These are phyloP conservation scores for Coemansia sp. DNA, from an alignment of 192 early-diverging fungal genomes.

Conservation along the genomic window DNA sequence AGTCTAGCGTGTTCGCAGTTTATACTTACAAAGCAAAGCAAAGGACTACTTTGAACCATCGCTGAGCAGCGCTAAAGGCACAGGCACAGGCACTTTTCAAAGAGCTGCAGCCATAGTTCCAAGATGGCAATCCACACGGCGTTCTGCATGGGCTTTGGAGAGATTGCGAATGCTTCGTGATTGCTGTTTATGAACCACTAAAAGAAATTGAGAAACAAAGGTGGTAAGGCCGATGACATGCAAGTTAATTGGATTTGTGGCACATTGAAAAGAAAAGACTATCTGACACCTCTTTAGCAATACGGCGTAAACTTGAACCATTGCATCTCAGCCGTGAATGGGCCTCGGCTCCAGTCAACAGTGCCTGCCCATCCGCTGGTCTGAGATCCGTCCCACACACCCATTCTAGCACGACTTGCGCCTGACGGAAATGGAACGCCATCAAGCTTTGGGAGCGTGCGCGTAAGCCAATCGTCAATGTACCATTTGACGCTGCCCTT, in stretches of 20 bases:
- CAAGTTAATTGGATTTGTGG: background rate
- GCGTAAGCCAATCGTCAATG: conserved; percentile 54
- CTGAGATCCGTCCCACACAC: conserved; percentile 56
- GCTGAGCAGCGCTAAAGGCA: background rate
- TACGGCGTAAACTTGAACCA: conserved; percentile 42
- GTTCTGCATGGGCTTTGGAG: background rate
- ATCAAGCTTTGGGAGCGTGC: conserved; percentile 35
- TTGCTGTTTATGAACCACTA: background rate
- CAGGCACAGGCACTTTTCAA: background rate
- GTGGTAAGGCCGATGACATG: background rate
- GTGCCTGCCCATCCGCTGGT: conserved; percentile 52
- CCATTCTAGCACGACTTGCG: conserved; percentile 39
- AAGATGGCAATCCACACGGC: background rate
- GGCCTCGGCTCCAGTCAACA: conserved; percentile 39
- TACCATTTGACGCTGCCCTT: conserved; percentile 62
- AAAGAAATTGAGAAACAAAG: background rate
- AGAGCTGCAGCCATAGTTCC: background rate
- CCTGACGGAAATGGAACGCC: conserved; percentile 41
- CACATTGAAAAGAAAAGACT: background rate
- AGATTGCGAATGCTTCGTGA: background rate
- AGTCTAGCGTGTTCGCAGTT: background rate
- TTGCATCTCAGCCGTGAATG: conserved; percentile 41
- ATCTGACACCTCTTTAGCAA: conserved; percentile 11
- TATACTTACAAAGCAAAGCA: background rate
- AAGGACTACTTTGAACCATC: background rate